These are phyloP conservation scores for Vanrija pseudolonga DNA, from an alignment of 1,284 basidiomycete species.

Conservation along the genomic window DNA sequence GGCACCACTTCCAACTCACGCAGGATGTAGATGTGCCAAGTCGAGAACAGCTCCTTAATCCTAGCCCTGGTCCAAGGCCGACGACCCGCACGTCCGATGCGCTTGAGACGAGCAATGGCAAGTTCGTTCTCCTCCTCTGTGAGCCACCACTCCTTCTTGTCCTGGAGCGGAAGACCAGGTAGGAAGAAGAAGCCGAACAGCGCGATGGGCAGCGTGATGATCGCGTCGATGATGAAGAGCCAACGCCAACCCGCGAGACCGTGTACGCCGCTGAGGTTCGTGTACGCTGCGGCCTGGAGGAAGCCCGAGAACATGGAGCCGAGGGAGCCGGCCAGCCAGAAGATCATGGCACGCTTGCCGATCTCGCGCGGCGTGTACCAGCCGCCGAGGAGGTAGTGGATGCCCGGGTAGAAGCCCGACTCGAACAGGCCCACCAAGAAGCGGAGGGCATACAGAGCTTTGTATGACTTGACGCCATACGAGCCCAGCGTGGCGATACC, in stretches of 20 bases:
- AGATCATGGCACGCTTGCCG: slow-evolving; percentile 40
- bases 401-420: slow-evolving; percentile 35
- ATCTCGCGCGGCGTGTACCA: slow-evolving; percentile 43
- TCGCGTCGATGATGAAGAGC: slow-evolving; percentile 30
- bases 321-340: slow-evolving; percentile 33
- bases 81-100: slow-evolving; percentile 20
- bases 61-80: slow-evolving; percentile 24
- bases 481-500: slow-evolving; percentile 34
- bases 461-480: slow-evolving; percentile 26
- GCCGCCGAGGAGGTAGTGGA: slow-evolving; percentile 33
- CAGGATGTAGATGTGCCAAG: slow-evolving; percentile 41
- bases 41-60: slow-evolving; percentile 17
- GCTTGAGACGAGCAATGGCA: slow-evolving; percentile 23
- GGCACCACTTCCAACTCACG: slow-evolving; percentile 25
- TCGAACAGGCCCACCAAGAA: slow-evolving; percentile 38
- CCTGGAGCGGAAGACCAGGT: slow-evolving; percentile 33
- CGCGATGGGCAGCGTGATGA: slow-evolving; percentile 41
- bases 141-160: slow-evolving; percentile 29
- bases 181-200: slow-evolving; percentile 37
- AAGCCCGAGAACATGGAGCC: slow-evolving; percentile 39
- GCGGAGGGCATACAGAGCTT: slow-evolving; percentile 27
- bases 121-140: slow-evolving; percentile 24
- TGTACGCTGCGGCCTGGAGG: slow-evolving; percentile 42
- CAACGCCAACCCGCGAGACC: slow-evolving; percentile 36
- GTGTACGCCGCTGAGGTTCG: slow-evolving; percentile 30